Conservation (phyloP, 2,329 filamentous ascomycete species). For the Peltaster fructicola region DNA sequence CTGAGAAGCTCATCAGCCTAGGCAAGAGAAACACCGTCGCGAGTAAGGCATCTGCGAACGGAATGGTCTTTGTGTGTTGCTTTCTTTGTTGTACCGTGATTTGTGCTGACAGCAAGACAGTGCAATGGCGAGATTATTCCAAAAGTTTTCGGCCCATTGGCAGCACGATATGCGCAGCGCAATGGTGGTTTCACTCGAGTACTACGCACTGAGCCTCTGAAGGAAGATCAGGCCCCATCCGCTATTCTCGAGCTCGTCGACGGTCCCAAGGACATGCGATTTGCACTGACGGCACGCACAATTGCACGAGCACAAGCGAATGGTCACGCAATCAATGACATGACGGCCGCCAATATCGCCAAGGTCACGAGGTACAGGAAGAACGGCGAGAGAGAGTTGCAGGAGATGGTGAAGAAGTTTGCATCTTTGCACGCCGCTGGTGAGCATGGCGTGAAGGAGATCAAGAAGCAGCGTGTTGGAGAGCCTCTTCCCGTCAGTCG, state of each 20-base stretch:
- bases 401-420: slow-evolving; percentile 36
- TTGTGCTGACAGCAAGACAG: slow-evolving; percentile 24
- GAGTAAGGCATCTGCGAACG: slow-evolving; percentile 53
- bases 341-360: slow-evolving; percentile 60
- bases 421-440: slow-evolving; percentile 17
- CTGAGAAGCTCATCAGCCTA: slow-evolving; percentile 84
- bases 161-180: slow-evolving; percentile 57
- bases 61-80: slow-evolving; percentile 52
- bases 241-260: slow-evolving; percentile 93
- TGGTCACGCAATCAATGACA: slow-evolving; percentile 42
- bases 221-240: slow-evolving; percentile 71
- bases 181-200: slow-evolving; percentile 92
- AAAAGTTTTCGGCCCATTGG: slow-evolving; percentile 74
- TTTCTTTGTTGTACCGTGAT: neutral
- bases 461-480: slow-evolving; percentile 20
- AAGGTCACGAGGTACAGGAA: slow-evolving; percentile 68
- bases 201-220: slow-evolving; percentile 74
- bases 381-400: slow-evolving; percentile 48
- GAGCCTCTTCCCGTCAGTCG: no score
- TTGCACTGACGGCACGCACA: slow-evolving; percentile 78
- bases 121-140: slow-evolving; percentile 53
- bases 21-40: slow-evolving; percentile 87
- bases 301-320: slow-evolving; percentile 41
- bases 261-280: slow-evolving; percentile 81
- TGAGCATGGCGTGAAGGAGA: slow-evolving; percentile 16